phyloP scores from a whole-genome alignment of 768 basidiomycete species.

The Suillus plorans region DNA sequence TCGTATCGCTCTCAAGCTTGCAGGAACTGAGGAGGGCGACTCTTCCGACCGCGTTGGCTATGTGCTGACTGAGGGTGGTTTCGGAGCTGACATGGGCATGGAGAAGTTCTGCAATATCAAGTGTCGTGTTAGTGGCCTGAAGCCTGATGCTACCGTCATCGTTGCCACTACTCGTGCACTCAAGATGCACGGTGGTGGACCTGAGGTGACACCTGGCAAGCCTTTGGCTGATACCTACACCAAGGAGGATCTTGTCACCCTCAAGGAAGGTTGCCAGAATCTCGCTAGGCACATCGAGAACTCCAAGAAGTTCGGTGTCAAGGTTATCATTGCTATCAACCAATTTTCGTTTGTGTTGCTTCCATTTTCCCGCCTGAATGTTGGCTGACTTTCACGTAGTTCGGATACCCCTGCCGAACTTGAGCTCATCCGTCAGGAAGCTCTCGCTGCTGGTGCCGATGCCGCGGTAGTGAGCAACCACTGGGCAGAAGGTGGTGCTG shows the following conservation, averaged over 20 bases:
- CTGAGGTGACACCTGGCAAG: slow-evolving; percentile 95
- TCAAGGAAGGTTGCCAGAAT: slow-evolving; percentile 92
- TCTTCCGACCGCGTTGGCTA: slow-evolving; percentile 80
- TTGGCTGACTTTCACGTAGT: slow-evolving; percentile 37
- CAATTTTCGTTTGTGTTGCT: slow-evolving; percentile 75
- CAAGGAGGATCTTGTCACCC: slow-evolving; percentile 85
- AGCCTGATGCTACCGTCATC: slow-evolving; percentile 91
- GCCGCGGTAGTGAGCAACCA: slow-evolving; percentile 95
- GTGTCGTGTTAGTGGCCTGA: slow-evolving; percentile 89
- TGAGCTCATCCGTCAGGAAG: slow-evolving; percentile 75
- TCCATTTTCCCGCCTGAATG: background rate
- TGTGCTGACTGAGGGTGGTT: slow-evolving; percentile 97
- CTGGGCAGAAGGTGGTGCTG: slow-evolving; percentile 95
- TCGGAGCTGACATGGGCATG: slow-evolving; percentile 99
- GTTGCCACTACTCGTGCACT: slow-evolving; percentile 97
- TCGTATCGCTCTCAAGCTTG: slow-evolving; percentile 93
- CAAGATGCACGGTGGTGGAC: slow-evolving; percentile 99
- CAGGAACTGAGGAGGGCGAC: slow-evolving; percentile 92
- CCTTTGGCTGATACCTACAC: slow-evolving; percentile 92
- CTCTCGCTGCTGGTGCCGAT: slow-evolving; percentile 86
- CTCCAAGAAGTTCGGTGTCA: slow-evolving; percentile 92
- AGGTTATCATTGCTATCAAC: slow-evolving; percentile 95
- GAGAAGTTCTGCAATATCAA: slow-evolving; percentile 99
- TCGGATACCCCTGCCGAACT: slow-evolving; percentile 91
- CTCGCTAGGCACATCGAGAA: slow-evolving; percentile 92